Conservation (phyloP, 306 rosid species). For the Glycine soja region DNA sequence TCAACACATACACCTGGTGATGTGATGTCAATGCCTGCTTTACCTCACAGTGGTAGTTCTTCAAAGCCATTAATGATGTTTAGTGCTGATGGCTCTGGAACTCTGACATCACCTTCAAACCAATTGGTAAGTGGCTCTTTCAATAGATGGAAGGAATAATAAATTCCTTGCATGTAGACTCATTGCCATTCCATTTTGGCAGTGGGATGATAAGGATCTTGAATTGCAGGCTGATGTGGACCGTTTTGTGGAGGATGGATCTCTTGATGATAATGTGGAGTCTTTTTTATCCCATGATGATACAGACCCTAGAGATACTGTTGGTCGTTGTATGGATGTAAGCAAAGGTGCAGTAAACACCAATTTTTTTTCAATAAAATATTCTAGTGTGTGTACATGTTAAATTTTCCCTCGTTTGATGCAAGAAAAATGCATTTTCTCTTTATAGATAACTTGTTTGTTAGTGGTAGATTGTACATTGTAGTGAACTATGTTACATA, state of each 20-base stretch:
- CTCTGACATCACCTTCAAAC: slow-evolving; percentile 92
- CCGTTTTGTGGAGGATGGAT: slow-evolving; percentile 93
- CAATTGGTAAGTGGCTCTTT: slow-evolving; percentile 81
- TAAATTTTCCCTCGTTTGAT: slow-evolving; percentile 1
- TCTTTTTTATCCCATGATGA: slow-evolving; percentile 99
- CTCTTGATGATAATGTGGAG: slow-evolving; percentile 97
- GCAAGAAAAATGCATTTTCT: neutral
- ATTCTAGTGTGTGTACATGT: slow-evolving; percentile 7
- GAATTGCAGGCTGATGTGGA: slow-evolving; percentile 99
- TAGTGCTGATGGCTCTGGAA: slow-evolving; percentile 79
- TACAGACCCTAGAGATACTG: slow-evolving; percentile 89
- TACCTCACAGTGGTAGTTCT: slow-evolving; percentile 87
- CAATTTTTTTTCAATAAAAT: slow-evolving; percentile 39
- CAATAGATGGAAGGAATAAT: slow-evolving; percentile 56
- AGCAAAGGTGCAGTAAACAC: slow-evolving; percentile 83
- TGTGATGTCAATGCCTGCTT: slow-evolving; percentile 93
- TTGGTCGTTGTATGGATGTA: slow-evolving; percentile 92
- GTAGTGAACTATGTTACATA: neutral
- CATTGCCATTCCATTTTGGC: slow-evolving; percentile 95
- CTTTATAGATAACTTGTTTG: neutral
- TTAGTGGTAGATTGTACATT: slow-evolving; percentile 3
- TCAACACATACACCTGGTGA: slow-evolving; percentile 98
- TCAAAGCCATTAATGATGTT: slow-evolving; percentile 92
- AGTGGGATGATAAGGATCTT: slow-evolving; percentile 98
- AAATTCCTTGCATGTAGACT: slow-evolving; percentile 73